These are phyloP conservation scores for Candida silvicultrix DNA, from an alignment of 805 yeast species.

Conservation along the genomic window DNA sequence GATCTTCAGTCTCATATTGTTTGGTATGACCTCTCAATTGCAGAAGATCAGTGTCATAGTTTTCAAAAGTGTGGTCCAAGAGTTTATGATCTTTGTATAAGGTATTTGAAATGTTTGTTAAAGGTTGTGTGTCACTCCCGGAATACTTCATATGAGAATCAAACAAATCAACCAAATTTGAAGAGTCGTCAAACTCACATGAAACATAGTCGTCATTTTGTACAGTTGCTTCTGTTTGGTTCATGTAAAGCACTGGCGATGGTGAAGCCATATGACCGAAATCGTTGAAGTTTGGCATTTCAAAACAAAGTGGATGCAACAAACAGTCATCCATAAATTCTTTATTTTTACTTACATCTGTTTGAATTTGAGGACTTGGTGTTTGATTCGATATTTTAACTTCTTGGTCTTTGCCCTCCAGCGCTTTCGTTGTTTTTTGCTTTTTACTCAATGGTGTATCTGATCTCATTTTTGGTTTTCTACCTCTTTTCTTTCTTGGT, in stretches of 20 bases:
- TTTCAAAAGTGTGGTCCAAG: not conserved
- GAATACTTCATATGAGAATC: not conserved
- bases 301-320: not conserved
- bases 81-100: not conserved
- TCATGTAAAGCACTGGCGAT: not conserved
- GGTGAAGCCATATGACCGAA: too few relatives aligned
- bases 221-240: not conserved
- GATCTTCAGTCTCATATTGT: not conserved
- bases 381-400: too few relatives aligned
- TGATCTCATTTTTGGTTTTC: slow-evolving; percentile 2
- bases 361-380: too few relatives aligned
- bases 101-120: not conserved
- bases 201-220: not conserved
- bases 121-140: not conserved
- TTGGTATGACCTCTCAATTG: not conserved
- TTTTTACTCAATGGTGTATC: not conserved
- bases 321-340: not conserved
- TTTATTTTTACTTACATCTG: too few relatives aligned
- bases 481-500: slow-evolving; percentile 4
- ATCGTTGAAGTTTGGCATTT: not conserved
- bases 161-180: not conserved
- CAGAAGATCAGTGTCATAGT: not conserved
- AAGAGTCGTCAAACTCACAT: not conserved
- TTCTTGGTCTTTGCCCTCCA: not conserved
- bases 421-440: not conserved